A percentile compares a stretch with the other conserved stretches of the same genome.
These are phyloP conservation scores for Fusarium beomiforme DNA, from an alignment of 2,329 filamentous ascomycete species.

Conservation along the genomic window DNA sequence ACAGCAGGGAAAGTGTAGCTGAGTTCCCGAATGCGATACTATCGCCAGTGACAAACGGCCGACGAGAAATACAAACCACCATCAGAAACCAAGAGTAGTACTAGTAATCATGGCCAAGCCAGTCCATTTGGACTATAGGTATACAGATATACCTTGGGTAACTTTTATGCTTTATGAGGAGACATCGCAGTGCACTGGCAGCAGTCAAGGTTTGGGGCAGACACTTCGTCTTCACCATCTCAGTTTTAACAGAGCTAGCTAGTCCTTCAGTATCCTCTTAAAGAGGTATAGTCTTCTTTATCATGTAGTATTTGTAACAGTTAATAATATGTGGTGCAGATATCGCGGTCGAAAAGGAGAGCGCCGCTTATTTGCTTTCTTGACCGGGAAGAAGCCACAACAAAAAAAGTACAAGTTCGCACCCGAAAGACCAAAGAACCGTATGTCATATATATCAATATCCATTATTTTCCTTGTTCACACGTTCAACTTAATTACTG, in stretches of 20 bases:
- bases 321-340: not conserved
- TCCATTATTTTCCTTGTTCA: not conserved
- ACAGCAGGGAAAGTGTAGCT: not conserved
- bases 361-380: not conserved
- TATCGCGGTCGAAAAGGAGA: not conserved
- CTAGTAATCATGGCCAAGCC: not conserved
- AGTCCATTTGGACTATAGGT: no score
- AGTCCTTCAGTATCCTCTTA: not conserved
- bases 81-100: not conserved
- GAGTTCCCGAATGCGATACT: not conserved
- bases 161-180: not conserved
- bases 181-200: not conserved
- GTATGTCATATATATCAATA: not conserved
- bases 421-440: not conserved
- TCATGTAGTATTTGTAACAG: no score
- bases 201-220: not conserved
- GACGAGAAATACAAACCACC: not conserved
- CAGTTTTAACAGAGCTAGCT: no score
- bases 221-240: not conserved
- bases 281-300: not conserved
- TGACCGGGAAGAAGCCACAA: not conserved
- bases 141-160: not conserved
- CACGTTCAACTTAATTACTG: not conserved
- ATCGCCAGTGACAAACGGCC: slow-evolving; percentile 6
- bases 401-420: not conserved